Evolutionary conservation across 2,329 filamentous ascomycete genomes (phyloP), one percentile per base, ranked within the genome.

Genomic region (Fusarium miscanthi): DNA sequence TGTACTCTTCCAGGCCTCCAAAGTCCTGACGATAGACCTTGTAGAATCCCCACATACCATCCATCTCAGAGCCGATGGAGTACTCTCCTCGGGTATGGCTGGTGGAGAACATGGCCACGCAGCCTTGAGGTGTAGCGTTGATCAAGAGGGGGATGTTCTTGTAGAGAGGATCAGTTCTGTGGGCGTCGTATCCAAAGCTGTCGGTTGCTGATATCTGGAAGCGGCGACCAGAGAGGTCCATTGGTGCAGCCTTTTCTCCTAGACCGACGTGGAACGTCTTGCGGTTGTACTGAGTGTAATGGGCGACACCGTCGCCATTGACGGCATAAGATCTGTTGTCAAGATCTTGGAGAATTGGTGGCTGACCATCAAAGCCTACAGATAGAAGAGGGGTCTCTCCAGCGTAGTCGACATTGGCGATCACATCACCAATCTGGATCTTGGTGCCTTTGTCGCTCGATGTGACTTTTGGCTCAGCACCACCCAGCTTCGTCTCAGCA

Each of bases 91-190:
- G 83, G 1, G 87, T 84, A 76, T 93, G 90, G 5, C 87, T 88
- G 0, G 90, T 91, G 0, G 91, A 93, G 78, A 94, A 92, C 23
- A 91, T 86, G 1, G 86, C 92, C 0, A 93, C 86, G 56, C 89
- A 91, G 1, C 91, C 91, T 6, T 87, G 77, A 0, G 90, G 87
- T 0, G 89, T 91, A 1, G 88, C 89, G 61, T 92, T 92, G 80
- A 94, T 91, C 33, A 94, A 83, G 1, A 94, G 85, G 0, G 92
- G 92, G 42, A 93, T 92, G 75, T 93, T 90, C 81, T 94, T 94
- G 82, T 94, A 94, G 59, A 93, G 83, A 1, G 92, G 92, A 78
- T 94, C 91, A 6, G 91, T 92, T 14, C 87, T 87, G 77, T 93
- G 89, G 8, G 90, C 87, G 73, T 94, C 91, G 76, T 94, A 93